A percentile compares a stretch with the other conserved stretches of the same genome.
Conservation (phyloP, 257 asterid genomes). For the Agastache rugosa region DNA sequence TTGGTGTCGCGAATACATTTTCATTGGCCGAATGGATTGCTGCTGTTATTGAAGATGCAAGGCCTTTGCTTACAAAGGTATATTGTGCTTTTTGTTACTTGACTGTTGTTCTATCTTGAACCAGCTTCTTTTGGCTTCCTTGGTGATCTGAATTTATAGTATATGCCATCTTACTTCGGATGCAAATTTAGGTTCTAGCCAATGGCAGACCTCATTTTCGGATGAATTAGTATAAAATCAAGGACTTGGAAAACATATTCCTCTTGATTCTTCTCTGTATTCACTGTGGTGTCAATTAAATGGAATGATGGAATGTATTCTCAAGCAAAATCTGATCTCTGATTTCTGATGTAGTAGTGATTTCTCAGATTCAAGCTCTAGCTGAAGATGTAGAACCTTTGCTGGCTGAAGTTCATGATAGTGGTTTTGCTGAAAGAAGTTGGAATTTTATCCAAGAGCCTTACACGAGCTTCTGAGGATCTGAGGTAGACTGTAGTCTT, state of each 20-base stretch:
- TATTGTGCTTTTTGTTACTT: constrained; percentile 37
- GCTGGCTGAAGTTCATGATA: constrained; percentile 79
- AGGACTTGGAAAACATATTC: constrained; percentile 9
- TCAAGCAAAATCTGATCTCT: constrained; percentile 63
- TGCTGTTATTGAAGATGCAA: constrained; percentile 78
- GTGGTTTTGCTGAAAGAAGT: constrained; percentile 91
- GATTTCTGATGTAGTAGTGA: constrained; percentile 77
- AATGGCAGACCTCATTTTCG: background rate
- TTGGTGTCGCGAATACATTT: constrained; percentile 77
- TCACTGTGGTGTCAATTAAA: constrained; percentile 14
- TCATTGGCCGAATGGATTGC: constrained; percentile 78
- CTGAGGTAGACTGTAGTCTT: constrained; percentile 59
- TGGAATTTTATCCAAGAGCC: constrained; percentile 85
- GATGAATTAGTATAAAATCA: constrained; percentile 5
- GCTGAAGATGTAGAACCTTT: constrained; percentile 91
- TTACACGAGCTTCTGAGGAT: constrained; percentile 88
- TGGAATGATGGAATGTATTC: constrained; percentile 40
- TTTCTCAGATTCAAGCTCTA: constrained; percentile 93
- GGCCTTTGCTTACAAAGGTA: constrained; percentile 87
- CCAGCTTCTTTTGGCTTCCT: too few relatives aligned
- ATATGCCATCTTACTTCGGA: background rate
- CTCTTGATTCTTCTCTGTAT: constrained; percentile 25
- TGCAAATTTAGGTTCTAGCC: background rate
- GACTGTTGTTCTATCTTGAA: constrained; percentile 11
- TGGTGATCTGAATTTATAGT: background rate